Evolutionary conservation across 1,284 basidiomycete genomes (phyloP), one percentile per base, ranked within the genome.

Genomic region (Caloboletus firmus): DNA sequence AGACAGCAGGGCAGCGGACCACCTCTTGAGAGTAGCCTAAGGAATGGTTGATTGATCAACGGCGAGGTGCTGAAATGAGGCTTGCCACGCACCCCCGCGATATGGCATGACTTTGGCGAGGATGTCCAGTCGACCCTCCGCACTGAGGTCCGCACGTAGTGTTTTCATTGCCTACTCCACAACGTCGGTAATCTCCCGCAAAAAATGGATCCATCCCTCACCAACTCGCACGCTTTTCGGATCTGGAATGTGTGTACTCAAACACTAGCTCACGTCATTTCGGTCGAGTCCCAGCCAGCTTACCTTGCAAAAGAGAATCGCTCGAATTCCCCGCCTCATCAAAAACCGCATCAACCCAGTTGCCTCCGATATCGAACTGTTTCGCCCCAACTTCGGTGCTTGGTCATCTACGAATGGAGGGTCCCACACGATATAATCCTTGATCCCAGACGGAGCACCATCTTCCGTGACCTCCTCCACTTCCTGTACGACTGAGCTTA

Each of bases 251-350:
- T 10, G 13, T 12, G 12, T 22, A 43, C 32, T 52, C 45, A 34
- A 18, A 24, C 44, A 42, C 43, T 4, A 50, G 31, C 28, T 31
- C 31, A 9, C 11, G 3, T 39, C 9, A 2, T 30, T 13, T 37
- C 22, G 18, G 37, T 41, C 13, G 18, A 43, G 13, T n/a, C 3
- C 34, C 48, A 30, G 10, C 22, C 2, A 22, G 50, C 51, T 41
- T 48, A 90, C 91, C 77, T 93, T 91, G 74, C 91, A 93, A 67
- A 96, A 96, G 20, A 96, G 73, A 58, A 96, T 95, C 2, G 89
- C 87, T 35, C 91, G 78, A 20, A 95, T 73, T 2, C 93, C 93
- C 8, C 84, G 79, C 57, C 87, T 86, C 83, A 96, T 91, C 45
- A 96, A 74, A 68, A 84, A 91, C 42, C 83, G 78, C 82, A 95